Evolutionary conservation across 2,329 filamentous ascomycete species (phyloP), one percentile per base, ranked within the genome.

Genomic region (Fusarium algeriense): DNA sequence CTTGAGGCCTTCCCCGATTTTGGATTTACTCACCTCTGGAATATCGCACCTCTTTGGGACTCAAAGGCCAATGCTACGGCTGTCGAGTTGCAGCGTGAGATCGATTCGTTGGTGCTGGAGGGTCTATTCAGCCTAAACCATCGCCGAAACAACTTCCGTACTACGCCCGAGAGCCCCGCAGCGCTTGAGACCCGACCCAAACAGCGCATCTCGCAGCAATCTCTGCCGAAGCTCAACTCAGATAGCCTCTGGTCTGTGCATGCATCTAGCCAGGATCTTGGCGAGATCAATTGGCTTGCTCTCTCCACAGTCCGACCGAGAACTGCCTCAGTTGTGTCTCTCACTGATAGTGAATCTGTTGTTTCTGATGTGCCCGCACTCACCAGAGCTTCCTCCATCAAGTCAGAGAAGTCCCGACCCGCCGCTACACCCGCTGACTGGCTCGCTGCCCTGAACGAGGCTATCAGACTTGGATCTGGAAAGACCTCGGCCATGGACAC

Each of bases 401-500:
- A 63, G 28, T 71, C 67, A 12, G 73, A 67, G 32, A 68, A 43
- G 61, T 54, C 44, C 26, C 67, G 69, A 53, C 77, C 69, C 28
- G 70, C 59, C 64, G 78, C 71, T 56, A 77, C 61, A 32, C 74
- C 68, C 66, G 77, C 74, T 17, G 55, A 79, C 57, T 85, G 84
- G 84, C 75, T 79, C 12, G 74, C 75, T 20, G 84, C 84, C 7
- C 79, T 86, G 41, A 62, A 70, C 9, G 74, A 75, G 44, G 75
- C 75, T 37, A 71, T 75, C 46, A 60, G 38, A 32, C 50, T 60
- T 41, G 64, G 49, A 57, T 66, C 67, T 40, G 65, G 62, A 50
- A 64, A 70, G 70, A 57, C 58, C 43, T 35, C 58, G 40, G 59
- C 56, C 20, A 48, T 69, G 30, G 62, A 59, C 20, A 35, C 53